These are phyloP conservation scores for Boletellus ananas DNA, from an alignment of 768 basidiomycete species.

Conservation along the genomic window DNA sequence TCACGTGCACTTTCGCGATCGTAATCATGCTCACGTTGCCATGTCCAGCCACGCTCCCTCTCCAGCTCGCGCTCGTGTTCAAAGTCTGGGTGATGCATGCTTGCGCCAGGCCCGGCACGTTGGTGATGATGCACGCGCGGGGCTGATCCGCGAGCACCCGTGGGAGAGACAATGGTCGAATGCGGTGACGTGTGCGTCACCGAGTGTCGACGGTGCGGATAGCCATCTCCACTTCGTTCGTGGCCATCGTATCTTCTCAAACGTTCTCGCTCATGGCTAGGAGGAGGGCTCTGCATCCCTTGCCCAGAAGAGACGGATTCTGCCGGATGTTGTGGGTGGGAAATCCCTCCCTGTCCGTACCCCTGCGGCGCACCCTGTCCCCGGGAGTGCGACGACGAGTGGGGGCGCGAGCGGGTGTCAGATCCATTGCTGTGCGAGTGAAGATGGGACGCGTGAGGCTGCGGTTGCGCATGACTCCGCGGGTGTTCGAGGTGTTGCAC, in stretches of 20 bases:
- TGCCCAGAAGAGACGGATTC: constrained; percentile 46
- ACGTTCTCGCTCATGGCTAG: constrained; percentile 40
- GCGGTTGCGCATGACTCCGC: constrained; percentile 34
- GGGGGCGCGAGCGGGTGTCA: constrained; percentile 46
- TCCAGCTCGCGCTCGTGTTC: constrained; percentile 45
- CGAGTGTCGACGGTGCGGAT: constrained; percentile 29
- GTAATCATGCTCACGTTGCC: constrained; percentile 42
- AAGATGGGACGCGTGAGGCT: constrained; percentile 38
- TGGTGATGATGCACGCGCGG: constrained; percentile 60
- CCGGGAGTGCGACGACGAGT: constrained; percentile 51
- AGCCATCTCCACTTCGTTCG: constrained; percentile 37
- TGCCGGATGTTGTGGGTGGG: constrained; percentile 43
- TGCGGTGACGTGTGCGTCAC: constrained; percentile 34
- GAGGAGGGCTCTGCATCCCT: constrained; percentile 47
- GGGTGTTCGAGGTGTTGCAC: constrained; percentile 37
- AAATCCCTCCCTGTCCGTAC: constrained; percentile 36
- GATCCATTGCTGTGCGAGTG: constrained; percentile 40
- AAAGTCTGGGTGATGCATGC: constrained; percentile 41
- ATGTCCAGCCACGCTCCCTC: constrained; percentile 38
- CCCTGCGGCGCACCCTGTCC: constrained; percentile 34
- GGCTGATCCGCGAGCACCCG: constrained; percentile 33
- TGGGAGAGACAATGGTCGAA: constrained; percentile 34
- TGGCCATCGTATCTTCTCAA: constrained; percentile 48
- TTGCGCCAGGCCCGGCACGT: constrained; percentile 59
- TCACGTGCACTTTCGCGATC: constrained; percentile 36